Evolutionary conservation across 2,329 filamentous ascomycete species (phyloP).

Genomic region (Elsinoe fawcettii): DNA sequence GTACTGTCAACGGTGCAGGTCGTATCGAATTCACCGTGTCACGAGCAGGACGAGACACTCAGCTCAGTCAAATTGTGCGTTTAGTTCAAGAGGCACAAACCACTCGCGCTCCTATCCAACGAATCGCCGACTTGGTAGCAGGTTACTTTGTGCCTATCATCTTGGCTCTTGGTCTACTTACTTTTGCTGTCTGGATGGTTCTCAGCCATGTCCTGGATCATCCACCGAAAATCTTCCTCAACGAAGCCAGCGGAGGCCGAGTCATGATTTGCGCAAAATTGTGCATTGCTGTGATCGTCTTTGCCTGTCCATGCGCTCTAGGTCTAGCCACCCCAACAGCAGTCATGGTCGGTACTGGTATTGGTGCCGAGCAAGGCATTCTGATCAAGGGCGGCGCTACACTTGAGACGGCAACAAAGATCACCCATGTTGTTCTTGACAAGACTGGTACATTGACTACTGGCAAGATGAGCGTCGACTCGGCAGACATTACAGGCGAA

Average conservation of each 20-base stretch:
- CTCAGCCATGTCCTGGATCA: constrained; percentile 76
- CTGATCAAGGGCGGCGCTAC: constrained; percentile 95
- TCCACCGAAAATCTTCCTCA: constrained; percentile 81
- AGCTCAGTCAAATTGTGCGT: constrained; percentile 95
- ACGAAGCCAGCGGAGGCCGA: constrained; percentile 74
- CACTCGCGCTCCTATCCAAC: constrained; percentile 85
- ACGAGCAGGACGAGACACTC: constrained; percentile 85
- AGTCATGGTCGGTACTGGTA: constrained; percentile 97
- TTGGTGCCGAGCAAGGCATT: constrained; percentile 91
- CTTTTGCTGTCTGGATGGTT: constrained; percentile 90
- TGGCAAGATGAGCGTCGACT: constrained; percentile 89
- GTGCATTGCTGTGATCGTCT: constrained; percentile 97
- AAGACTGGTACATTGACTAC: constrained; percentile 94
- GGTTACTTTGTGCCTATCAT: constrained; percentile 93
- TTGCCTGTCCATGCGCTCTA: constrained; percentile 94
- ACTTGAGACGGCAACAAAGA: constrained; percentile 79
- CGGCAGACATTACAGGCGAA: constrained; percentile 54
- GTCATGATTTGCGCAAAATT: constrained; percentile 96
- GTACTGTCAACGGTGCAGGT: constrained; percentile 90
- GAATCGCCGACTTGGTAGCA: constrained; percentile 80
- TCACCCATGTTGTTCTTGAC: constrained; percentile 85
- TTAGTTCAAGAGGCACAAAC: constrained; percentile 98
- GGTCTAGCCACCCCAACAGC: constrained; percentile 92
- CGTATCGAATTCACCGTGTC: constrained; percentile 88
- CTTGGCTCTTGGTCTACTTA: constrained; percentile 71